Percentiles rank a stretch among this genome's conserved stretches.
Evolutionary conservation across 2,329 filamentous ascomycete species (phyloP).

Genomic region (Arthrobotrys entomopaga): DNA sequence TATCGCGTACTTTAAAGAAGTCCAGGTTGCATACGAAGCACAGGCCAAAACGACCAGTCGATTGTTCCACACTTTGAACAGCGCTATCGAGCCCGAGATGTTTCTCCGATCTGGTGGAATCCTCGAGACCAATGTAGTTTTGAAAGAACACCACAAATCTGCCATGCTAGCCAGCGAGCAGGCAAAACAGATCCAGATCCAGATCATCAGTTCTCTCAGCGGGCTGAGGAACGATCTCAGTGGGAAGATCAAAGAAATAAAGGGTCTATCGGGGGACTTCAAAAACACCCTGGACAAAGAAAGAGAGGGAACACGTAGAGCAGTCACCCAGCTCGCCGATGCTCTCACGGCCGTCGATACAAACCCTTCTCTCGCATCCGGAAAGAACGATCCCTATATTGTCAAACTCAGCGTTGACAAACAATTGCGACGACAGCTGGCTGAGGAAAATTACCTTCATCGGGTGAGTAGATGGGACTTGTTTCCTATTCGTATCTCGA

Average conservation of each 20-base stretch:
- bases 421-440: slow-evolving; percentile 89
- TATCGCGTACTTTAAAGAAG: slow-evolving; percentile 91
- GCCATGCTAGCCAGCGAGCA: slow-evolving; percentile 84
- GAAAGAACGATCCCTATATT: slow-evolving; percentile 92
- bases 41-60: slow-evolving; percentile 84
- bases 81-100: slow-evolving; percentile 72
- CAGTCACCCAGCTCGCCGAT: slow-evolving; percentile 83
- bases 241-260: slow-evolving; percentile 99
- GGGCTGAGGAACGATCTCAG: slow-evolving; percentile 87
- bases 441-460: slow-evolving; percentile 97
- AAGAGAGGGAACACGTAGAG: slow-evolving; percentile 82
- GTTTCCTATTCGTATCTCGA: neutral
- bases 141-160: slow-evolving; percentile 84
- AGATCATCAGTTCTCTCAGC: slow-evolving; percentile 87
- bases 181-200: slow-evolving; percentile 86
- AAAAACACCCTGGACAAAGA: slow-evolving; percentile 97
- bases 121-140: slow-evolving; percentile 82
- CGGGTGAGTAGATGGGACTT: slow-evolving; percentile 70
- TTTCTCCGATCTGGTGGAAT: slow-evolving; percentile 87
- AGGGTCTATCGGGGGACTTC: slow-evolving; percentile 90
- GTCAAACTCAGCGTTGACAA: slow-evolving; percentile 85
- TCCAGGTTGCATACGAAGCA: slow-evolving; percentile 87
- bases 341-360: slow-evolving; percentile 80
- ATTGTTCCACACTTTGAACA: slow-evolving; percentile 73
- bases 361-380: slow-evolving; percentile 77